Evolutionary conservation across 371 early-diverging fungal genomes (phyloP), one percentile per base, ranked within the genome.

Genomic region (Mycotypha africana): DNA sequence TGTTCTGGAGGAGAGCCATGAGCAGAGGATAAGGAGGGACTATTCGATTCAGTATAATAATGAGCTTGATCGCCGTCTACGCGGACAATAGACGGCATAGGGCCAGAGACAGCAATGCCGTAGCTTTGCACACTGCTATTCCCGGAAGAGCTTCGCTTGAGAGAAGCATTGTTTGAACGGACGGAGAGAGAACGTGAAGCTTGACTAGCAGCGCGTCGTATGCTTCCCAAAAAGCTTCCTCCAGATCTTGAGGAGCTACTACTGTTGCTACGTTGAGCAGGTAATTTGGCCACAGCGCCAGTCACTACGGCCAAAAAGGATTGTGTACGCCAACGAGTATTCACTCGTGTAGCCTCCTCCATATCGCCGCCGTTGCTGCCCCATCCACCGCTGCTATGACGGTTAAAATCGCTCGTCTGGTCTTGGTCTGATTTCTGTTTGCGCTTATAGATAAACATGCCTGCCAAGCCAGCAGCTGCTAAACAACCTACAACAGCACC

Each of bases 391-490:
- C n/a, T n/a, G n/a, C n/a, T n/a, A n/a, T n/a, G n/a, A n/a, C n/a
- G n/a, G n/a, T n/a, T n/a, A n/a, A n/a, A n/a, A 12, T 43, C 16
- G 12, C 6, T 28, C 30, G 57, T 45, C 40, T 58, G 54, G 14
- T 58, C 54, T 9, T 56, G 34, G 4, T 30, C 31, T 8, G 39
- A 38, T 8, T 30, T 49, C 50, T 65, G 58, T 8, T 54, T 53
- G 22, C 55, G 59, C 3, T 45, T 46, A 17, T 59, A 60, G 20
- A 67, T 56, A 30, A 67, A 60, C 62, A 67, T 62, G 11, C 67
- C 67, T 1, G 63, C 67, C n/a, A 67, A 34, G 21, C 67, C 67
- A 23, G 53, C 67, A n/a, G 67, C 67, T 10, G 67, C 67, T 26
- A 62, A 41, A 45, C 63, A 62, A 19, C 67, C 67, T 28, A 52